Evolutionary conservation across 225 moss, liverwort and hornwort species (phyloP), one percentile per base, ranked within the genome.

Genomic region (Neckera pumila): DNA sequence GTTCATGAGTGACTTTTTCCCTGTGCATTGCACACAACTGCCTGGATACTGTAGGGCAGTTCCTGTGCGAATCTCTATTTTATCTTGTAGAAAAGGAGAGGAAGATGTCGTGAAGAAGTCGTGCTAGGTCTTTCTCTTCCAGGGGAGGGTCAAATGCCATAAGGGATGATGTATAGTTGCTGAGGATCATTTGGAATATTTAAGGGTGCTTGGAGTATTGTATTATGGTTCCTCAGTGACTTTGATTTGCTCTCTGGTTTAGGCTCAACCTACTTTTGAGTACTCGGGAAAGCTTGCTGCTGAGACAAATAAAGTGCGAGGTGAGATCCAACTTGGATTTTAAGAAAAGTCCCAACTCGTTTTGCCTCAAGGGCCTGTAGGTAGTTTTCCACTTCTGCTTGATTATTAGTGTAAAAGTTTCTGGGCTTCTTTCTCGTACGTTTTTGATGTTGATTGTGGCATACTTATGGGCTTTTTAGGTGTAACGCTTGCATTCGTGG

Each of bases 271-370:
- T 82, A 95, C 99, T 40, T 96, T 99, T 91, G 99, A 99, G 91
- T 99, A 99, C 88, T 99, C 99, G n/a, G 99, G 99, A 91, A 96
- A 95, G 92, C 96, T 99, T 82, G 99, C 99, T 85, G 99, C 97
- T 70, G 99, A 99, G 89, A 99, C 99, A 10, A 99, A 99, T 89
- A 99, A 97, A 96, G 99, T 99, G 80, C 94, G 93, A 95, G 98
- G 98, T 99, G 90, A 92, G 91, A 81, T 73, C 17, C 57, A 45
- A 43, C 59, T 83, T 87, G 82, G 33, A 87, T 57, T 86, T 71
- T 49, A 51, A 79, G 61, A n/a, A 66, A 70, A 65, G 31, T 49
- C 75, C 38, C n/a, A 60, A 65, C 40, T 86, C 54, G 21, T 85
- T 85, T 86, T 49, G 64, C 72, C 17, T 80, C 31, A 20, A n/a